Evolutionary conservation across 495 filamentous ascomycete genomes (phyloP).

Genomic region (Usnea hakonensis): DNA sequence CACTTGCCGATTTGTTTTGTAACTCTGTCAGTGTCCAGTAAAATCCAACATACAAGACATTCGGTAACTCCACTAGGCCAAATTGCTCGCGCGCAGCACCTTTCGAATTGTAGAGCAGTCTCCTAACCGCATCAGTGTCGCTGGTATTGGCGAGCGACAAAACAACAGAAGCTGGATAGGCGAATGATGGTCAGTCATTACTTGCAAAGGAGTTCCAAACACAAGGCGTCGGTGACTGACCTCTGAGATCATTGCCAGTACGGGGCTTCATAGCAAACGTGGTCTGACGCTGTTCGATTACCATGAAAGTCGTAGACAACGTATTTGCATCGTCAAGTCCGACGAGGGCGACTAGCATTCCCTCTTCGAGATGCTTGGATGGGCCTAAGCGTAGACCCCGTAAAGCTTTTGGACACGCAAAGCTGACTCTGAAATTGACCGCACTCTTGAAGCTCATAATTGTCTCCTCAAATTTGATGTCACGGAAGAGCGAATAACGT

Average conservation of each 20-base stretch:
- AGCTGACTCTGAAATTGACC: conserved; percentile 19
- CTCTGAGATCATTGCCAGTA: conserved; percentile 24
- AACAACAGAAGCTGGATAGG: conserved; percentile 14
- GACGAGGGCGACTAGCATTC: conserved; percentile 28
- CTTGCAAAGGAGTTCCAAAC: background rate
- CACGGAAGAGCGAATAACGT: conserved; percentile 23
- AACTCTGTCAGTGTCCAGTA: conserved; percentile 19
- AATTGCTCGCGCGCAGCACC: conserved; percentile 15
- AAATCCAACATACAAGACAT: conserved; percentile 42
- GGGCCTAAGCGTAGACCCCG: conserved; percentile 16
- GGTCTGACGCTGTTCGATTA: conserved; percentile 20
- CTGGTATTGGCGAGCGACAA: conserved; percentile 19
- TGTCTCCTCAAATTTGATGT: conserved; percentile 22
- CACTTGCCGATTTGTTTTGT: conserved; percentile 17
- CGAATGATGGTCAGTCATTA: background rate
- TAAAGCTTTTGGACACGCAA: conserved; percentile 23
- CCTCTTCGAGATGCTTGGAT: conserved; percentile 23
- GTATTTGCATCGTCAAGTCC: conserved; percentile 17
- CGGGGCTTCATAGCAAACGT: conserved; percentile 23
- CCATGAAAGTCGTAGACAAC: conserved; percentile 26
- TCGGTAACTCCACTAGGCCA: conserved; percentile 56
- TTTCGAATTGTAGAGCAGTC: conserved; percentile 17
- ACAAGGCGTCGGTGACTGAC: conserved; percentile 2
- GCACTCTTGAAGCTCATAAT: conserved; percentile 16
- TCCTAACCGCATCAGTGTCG: conserved; percentile 17